Percentiles rank a stretch among this genome's conserved stretches.
phyloP scores from a whole-genome alignment of 306 rosid species.

The Cicer arietinum region DNA sequence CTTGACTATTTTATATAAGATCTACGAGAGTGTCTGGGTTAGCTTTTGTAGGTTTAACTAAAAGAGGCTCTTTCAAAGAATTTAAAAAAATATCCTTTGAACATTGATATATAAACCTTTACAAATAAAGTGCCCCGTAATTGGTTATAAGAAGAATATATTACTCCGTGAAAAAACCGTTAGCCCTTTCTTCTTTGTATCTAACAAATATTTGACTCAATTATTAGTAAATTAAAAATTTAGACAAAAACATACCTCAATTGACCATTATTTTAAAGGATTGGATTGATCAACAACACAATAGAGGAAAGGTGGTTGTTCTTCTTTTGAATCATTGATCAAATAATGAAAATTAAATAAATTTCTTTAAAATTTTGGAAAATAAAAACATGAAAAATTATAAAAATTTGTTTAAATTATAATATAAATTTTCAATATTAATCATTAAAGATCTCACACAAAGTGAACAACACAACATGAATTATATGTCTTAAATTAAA shows the following conservation, averaged over 20 bases:
- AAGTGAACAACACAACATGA: no score
- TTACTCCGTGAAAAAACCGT: not conserved
- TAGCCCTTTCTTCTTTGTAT: not conserved
- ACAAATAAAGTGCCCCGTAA: no score
- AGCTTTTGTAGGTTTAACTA: no score
- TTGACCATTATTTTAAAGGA: not conserved
- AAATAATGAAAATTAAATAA: not conserved
- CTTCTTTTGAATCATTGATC: not conserved
- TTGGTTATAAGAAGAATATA: not conserved
- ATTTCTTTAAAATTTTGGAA: not conserved
- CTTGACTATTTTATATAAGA: no score
- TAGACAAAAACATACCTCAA: not conserved
- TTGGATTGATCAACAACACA: not conserved
- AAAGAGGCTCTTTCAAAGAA: no score
- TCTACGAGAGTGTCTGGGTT: no score
- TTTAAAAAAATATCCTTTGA: no score
- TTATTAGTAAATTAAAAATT: not conserved
- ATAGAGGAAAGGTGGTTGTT: not conserved
- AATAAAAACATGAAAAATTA: not conserved
- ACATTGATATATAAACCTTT: no score
- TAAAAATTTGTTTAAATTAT: no score
- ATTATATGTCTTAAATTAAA: no score
- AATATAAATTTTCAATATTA: no score
- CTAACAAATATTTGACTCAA: not conserved
- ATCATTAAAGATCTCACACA: no score